Conservation (phyloP, 2,329 filamentous ascomycete species). For the Botrytis tulipae region DNA sequence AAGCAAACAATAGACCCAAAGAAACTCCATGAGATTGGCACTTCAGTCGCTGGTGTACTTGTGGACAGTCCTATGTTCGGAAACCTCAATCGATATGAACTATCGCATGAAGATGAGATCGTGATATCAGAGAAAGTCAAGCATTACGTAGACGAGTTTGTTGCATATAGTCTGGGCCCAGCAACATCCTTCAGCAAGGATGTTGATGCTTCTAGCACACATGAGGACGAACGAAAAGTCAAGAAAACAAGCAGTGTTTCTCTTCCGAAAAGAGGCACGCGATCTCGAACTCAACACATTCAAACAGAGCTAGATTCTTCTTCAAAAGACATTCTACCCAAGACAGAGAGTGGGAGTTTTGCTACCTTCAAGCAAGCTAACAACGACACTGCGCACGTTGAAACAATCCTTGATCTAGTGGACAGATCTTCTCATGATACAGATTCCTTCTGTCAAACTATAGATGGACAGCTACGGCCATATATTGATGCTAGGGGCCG, state of each 20-base stretch:
- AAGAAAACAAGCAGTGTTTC: background rate
- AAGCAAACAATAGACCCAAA: background rate
- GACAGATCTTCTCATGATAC: background rate
- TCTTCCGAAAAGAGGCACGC: background rate
- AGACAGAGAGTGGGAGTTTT: too few species aligned
- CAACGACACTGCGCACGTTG: background rate
- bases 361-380: background rate
- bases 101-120: slow-evolving; percentile 15
- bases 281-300: background rate
- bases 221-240: background rate
- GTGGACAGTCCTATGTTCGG: slow-evolving; percentile 5
- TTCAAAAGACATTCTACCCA: background rate
- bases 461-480: slow-evolving; percentile 13
- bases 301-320: background rate
- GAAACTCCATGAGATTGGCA: slow-evolving; percentile 18
- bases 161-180: background rate
- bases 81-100: background rate
- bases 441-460: background rate
- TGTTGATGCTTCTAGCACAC: background rate
- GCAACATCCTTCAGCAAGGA: background rate
- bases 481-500: slow-evolving; percentile 19
- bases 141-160: slow-evolving; percentile 17
- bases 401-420: background rate
- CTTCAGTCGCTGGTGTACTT: slow-evolving; percentile 12
- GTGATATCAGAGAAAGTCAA: slow-evolving; percentile 17